Evolutionary conservation across 352 stramenopile genomes (phyloP).

Genomic region (Nothophytophthora sp.): DNA sequence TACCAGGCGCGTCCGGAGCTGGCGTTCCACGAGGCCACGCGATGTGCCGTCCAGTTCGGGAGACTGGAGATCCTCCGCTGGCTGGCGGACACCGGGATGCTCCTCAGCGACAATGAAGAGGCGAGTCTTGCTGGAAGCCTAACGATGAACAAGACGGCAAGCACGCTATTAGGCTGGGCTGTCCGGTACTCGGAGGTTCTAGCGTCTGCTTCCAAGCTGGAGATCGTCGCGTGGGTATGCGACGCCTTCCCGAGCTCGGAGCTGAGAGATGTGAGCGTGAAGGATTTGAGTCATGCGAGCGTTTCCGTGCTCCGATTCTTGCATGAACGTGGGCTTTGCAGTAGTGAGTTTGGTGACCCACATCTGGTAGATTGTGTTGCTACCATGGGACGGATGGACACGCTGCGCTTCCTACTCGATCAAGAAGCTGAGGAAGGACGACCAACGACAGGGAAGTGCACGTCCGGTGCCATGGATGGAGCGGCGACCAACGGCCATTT

Average conservation of each 20-base stretch:
- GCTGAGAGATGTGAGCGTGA: slow-evolving; percentile 15
- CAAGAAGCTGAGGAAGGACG: not conserved
- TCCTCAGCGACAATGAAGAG: not conserved
- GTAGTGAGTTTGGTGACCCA: slow-evolving; percentile 23
- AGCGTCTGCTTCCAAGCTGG: slow-evolving; percentile 7
- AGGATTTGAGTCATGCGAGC: slow-evolving; percentile 32
- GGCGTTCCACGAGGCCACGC: slow-evolving; percentile 16
- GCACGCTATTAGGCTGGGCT: slow-evolving; percentile 24
- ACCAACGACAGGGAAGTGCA: slow-evolving; percentile 2
- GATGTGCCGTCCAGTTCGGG: slow-evolving; percentile 34
- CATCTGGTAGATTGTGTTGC: slow-evolving; percentile 26
- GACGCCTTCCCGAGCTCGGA: slow-evolving; percentile 9
- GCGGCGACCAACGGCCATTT: slow-evolving; percentile 34
- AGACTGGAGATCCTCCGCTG: slow-evolving; percentile 27
- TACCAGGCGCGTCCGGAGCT: slow-evolving; percentile 19
- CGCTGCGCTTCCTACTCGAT: slow-evolving; percentile 18
- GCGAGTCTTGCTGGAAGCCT: slow-evolving; percentile 1
- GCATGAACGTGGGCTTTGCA: slow-evolving; percentile 5
- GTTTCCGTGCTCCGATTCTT: slow-evolving; percentile 19
- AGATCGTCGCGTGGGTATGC: slow-evolving; percentile 34
- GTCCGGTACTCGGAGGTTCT: slow-evolving; percentile 23
- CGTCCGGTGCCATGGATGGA: slow-evolving; percentile 28
- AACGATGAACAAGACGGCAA: slow-evolving; percentile 14
- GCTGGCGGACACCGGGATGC: slow-evolving; percentile 9
- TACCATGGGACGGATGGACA: slow-evolving; percentile 22